Percentiles rank a stretch among this genome's conserved stretches.
Evolutionary conservation across 768 basidiomycete genomes (phyloP).

Genomic region (Cystofilobasidium macerans): DNA sequence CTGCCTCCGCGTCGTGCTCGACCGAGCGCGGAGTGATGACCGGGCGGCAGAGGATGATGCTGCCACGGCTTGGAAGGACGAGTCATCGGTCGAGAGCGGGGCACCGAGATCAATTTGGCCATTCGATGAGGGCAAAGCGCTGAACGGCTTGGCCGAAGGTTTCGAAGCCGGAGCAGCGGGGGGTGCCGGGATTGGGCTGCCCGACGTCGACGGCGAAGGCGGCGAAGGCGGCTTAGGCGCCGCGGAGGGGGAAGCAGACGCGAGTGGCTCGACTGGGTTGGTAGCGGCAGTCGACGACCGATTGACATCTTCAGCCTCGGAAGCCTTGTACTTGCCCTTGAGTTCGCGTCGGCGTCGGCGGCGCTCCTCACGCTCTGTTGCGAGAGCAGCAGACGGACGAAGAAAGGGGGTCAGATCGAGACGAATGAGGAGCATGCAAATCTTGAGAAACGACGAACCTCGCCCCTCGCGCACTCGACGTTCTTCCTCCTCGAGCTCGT

Average conservation of each 20-base stretch:
- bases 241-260: too few relatives aligned
- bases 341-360: background rate
- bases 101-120: background rate
- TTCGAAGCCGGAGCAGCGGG: background rate
- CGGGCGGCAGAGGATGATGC: background rate
- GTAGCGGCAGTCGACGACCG: too few relatives aligned
- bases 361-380: background rate
- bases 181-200: too few relatives aligned
- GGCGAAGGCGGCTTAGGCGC: too few relatives aligned
- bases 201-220: background rate
- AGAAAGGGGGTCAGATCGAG: too few relatives aligned
- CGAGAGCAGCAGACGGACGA: background rate
- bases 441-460: background rate
- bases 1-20: background rate
- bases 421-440: too few relatives aligned
- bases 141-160: background rate
- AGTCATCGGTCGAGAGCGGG: background rate
- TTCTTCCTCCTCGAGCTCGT: background rate
- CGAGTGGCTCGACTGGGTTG: too few relatives aligned
- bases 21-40: background rate
- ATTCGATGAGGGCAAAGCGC: background rate
- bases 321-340: background rate
- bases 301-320: too few relatives aligned
- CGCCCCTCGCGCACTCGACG: background rate
- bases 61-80: slow-evolving; percentile 1